Conservation (phyloP, 176 grass and related monocot genomes). For the maize (Zea mays) region DNA sequence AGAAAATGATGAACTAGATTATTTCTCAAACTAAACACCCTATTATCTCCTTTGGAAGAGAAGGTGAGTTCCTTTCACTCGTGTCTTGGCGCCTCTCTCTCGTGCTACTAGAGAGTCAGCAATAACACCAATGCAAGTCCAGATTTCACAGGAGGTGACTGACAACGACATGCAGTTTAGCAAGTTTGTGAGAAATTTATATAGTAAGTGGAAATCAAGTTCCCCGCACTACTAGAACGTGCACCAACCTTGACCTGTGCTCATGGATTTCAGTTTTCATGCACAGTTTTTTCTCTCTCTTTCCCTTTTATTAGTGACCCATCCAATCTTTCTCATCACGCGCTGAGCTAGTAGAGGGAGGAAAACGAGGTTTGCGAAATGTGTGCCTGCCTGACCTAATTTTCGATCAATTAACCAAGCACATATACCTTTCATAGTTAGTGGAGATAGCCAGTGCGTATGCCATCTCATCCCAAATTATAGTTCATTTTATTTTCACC, state of each 20-base stretch:
- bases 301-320: conserved; percentile 1
- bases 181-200: not conserved
- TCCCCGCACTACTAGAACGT: not conserved
- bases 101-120: too few relatives aligned
- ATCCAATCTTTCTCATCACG: conserved; percentile 12
- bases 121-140: not conserved
- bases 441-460: not conserved
- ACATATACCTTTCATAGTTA: not conserved
- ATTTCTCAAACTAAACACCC: too few relatives aligned
- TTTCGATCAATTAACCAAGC: not conserved
- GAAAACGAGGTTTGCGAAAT: not conserved
- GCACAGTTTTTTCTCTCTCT: not conserved
- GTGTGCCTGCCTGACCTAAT: conserved; percentile 2
- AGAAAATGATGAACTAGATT: too few relatives aligned
- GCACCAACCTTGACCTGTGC: not conserved
- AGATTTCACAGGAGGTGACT: too few relatives aligned
- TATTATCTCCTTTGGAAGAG: too few relatives aligned
- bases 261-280: not conserved
- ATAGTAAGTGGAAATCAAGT: too few relatives aligned
- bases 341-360: too few relatives aligned
- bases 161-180: not conserved
- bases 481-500: too few relatives aligned
- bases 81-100: too few relatives aligned
- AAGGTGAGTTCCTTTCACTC: too few relatives aligned
- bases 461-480: too few relatives aligned